Percentiles rank a stretch among this genome's conserved stretches.
Conservation (phyloP, 345 rosid genomes). For the Excoecaria agallocha region DNA sequence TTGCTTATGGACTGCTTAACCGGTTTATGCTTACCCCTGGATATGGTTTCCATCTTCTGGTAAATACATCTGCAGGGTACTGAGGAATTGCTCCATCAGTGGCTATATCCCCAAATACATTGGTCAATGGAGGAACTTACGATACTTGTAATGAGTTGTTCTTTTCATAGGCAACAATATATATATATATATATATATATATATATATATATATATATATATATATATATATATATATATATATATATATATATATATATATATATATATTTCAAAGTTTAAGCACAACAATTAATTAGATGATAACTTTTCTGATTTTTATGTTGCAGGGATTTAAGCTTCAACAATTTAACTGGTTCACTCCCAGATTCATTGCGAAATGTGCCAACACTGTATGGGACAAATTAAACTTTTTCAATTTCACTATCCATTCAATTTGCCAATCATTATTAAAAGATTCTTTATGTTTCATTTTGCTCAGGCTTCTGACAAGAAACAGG, state of each 20-base stretch:
- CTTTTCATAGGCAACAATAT: neutral
- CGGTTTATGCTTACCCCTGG: too few relatives aligned
- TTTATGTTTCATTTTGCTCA: neutral
- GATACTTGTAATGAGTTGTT: neutral
- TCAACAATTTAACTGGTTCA: conserved; percentile 4
- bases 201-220: too few relatives aligned
- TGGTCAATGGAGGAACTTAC: neutral
- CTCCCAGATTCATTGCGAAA: neutral
- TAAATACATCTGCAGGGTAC: conserved; percentile 2
- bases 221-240: too few relatives aligned
- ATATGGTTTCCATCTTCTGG: too few relatives aligned
- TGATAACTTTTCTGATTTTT: neutral
- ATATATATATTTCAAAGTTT: too few relatives aligned
- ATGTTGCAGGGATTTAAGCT: neutral
- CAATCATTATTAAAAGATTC: neutral
- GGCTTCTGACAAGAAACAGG: conserved; percentile 18
- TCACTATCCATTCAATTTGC: neutral
- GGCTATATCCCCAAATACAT: conserved; percentile 5
- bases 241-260: too few relatives aligned
- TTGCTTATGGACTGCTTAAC: too few relatives aligned
- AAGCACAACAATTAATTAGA: neutral
- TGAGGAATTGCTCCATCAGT: conserved; percentile 19
- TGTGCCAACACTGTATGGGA: neutral
- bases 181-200: too few relatives aligned
- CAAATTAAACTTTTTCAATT: neutral